Conservation (phyloP, 2,329 filamentous ascomycete species). For the Elsinoe fawcettii region DNA sequence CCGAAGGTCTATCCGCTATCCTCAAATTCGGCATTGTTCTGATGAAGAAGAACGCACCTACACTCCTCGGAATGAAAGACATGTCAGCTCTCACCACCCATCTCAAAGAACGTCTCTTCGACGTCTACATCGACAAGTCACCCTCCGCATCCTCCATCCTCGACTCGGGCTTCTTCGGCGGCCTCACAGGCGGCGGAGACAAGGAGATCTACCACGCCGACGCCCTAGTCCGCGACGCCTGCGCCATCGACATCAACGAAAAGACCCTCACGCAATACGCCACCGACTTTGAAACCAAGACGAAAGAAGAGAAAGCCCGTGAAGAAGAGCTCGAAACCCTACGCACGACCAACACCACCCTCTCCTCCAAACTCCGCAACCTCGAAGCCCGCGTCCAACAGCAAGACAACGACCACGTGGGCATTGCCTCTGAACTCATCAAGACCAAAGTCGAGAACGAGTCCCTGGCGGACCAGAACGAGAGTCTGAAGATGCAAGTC, state of each 20-base stretch:
- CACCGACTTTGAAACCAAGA: constrained; percentile 86
- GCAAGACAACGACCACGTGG: constrained; percentile 82
- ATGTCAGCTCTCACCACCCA: constrained; percentile 85
- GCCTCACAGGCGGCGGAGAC: constrained; percentile 78
- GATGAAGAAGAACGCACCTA: constrained; percentile 85
- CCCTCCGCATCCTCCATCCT: constrained; percentile 88
- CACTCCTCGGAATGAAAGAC: constrained; percentile 75
- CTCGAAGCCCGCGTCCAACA: constrained; percentile 84
- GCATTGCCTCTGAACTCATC: constrained; percentile 83
- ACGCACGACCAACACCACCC: constrained; percentile 55
- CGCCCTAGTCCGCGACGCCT: constrained; percentile 85
- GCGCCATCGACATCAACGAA: constrained; percentile 74
- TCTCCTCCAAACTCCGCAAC: constrained; percentile 69
- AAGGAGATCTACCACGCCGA: constrained; percentile 96
- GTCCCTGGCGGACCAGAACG: constrained; percentile 79
- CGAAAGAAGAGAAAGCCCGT: constrained; percentile 69
- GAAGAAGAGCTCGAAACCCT: constrained; percentile 74
- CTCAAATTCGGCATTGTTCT: constrained; percentile 89
- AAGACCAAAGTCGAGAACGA: constrained; percentile 91
- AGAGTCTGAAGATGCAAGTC: constrained; percentile 77
- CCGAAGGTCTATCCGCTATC: constrained; percentile 81
- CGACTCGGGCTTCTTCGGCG: constrained; percentile 87
- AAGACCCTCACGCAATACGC: constrained; percentile 76
- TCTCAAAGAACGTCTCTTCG: constrained; percentile 88
- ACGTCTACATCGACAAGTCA: constrained; percentile 91